Conservation (phyloP, 305 asterid genomes). For the Fraxinus velutina region DNA sequence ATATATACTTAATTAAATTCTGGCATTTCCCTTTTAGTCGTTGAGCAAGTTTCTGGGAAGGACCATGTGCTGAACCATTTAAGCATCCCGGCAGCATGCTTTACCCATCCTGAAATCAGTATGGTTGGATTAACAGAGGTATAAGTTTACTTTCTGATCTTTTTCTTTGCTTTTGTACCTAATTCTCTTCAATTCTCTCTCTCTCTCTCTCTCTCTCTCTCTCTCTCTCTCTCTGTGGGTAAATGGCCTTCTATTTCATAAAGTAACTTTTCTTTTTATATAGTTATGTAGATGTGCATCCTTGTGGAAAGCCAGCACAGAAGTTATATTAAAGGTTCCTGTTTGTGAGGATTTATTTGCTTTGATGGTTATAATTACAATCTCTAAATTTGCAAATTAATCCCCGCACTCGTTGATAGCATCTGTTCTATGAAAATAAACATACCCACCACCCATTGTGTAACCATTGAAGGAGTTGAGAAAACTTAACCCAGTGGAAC, state of each 20-base stretch:
- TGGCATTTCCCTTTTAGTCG: slow-evolving; percentile 29
- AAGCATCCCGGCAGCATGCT: slow-evolving; percentile 97
- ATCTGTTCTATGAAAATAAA: background rate
- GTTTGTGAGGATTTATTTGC: background rate
- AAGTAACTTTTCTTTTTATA: background rate
- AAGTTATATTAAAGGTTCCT: background rate
- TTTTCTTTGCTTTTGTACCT: slow-evolving; percentile 5
- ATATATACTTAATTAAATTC: slow-evolving; percentile 13
- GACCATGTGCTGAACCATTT: slow-evolving; percentile 88
- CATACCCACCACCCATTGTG: background rate
- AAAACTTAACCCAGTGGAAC: background rate
- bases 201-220: no score
- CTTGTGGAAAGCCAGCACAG: background rate
- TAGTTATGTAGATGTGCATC: background rate
- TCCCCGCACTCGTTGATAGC: background rate
- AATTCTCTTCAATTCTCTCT: background rate
- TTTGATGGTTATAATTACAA: background rate
- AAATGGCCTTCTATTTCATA: background rate
- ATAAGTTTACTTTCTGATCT: slow-evolving; percentile 19
- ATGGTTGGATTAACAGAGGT: slow-evolving; percentile 99
- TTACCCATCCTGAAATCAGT: slow-evolving; percentile 99
- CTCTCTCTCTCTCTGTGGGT: background rate
- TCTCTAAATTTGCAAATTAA: background rate
- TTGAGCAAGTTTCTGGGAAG: slow-evolving; percentile 85
- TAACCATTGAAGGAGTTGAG: background rate